Evolutionary conservation across 306 rosid genomes (phyloP).

Genomic region (Mucuna pruriens): DNA sequence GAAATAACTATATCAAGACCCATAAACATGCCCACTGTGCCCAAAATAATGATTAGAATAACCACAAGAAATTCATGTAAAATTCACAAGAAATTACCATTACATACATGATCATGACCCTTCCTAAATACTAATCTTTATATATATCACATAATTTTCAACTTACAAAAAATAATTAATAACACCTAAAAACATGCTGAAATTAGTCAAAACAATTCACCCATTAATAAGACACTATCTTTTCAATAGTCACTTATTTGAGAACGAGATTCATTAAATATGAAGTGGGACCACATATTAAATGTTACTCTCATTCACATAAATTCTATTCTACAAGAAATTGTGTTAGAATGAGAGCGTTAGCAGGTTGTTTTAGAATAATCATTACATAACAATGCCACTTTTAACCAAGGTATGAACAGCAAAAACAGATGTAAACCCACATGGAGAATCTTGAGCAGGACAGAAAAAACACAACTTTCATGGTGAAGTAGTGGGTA

Average conservation of each 20-base stretch:
- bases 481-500: neutral
- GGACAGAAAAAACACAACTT: neutral
- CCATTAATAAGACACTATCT: too few relatives aligned
- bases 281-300: neutral
- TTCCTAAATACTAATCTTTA: too few relatives aligned
- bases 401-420: neutral
- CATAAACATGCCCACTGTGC: neutral
- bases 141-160: too few relatives aligned
- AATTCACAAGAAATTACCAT: too few relatives aligned
- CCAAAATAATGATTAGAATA: neutral
- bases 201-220: too few relatives aligned
- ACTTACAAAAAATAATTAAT: too few relatives aligned
- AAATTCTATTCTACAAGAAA: neutral
- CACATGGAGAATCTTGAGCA: slow-evolving; percentile 12
- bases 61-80: neutral
- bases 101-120: too few relatives aligned
- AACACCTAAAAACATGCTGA: too few relatives aligned
- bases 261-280: neutral
- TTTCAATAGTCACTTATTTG: neutral
- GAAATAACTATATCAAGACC: neutral
- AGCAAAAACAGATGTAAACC: neutral
- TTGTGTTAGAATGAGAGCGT: neutral
- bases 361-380: neutral
- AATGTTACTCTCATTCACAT: neutral
- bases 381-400: neutral